These are phyloP conservation scores for Xerocomus brunneocitrinus DNA, from an alignment of 768 basidiomycete genomes.

Conservation along the genomic window DNA sequence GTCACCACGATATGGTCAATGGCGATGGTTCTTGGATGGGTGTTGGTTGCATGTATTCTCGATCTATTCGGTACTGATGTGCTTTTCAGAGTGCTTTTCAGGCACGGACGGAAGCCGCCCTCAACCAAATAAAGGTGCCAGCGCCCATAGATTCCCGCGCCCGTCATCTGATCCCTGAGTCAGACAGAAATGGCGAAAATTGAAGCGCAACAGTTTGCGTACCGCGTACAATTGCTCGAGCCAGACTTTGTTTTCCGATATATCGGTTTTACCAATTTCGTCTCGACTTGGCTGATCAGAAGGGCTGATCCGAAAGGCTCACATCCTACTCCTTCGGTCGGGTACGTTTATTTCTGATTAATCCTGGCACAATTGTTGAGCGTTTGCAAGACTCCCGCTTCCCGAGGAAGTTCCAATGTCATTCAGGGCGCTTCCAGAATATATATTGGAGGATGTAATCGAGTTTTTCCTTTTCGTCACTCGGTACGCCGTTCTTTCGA, in stretches of 20 bases:
- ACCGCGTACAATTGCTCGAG: slow-evolving; percentile 81
- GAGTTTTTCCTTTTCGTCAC: slow-evolving; percentile 84
- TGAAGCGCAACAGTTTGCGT: slow-evolving; percentile 71
- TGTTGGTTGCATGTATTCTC: slow-evolving; percentile 40
- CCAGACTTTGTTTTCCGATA: slow-evolving; percentile 77
- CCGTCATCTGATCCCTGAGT: slow-evolving; percentile 2
- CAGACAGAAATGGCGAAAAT: slow-evolving; percentile 69
- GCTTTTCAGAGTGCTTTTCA: slow-evolving; percentile 58
- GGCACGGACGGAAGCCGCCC: slow-evolving; percentile 70
- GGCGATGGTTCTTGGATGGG: slow-evolving; percentile 81
- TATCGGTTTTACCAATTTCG: slow-evolving; percentile 81
- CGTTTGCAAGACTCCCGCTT: slow-evolving; percentile 65
- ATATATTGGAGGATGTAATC: slow-evolving; percentile 88
- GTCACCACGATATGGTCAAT: slow-evolving; percentile 70
- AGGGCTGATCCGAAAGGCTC: slow-evolving; percentile 75
- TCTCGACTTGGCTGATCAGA: slow-evolving; percentile 91
- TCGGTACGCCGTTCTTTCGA: slow-evolving; percentile 45
- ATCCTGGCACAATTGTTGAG: slow-evolving; percentile 1
- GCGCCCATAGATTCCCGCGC: neutral
- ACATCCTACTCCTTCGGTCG: slow-evolving; percentile 65
- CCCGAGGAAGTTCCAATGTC: slow-evolving; percentile 78
- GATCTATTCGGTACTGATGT: neutral
- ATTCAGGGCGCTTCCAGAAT: slow-evolving; percentile 90
- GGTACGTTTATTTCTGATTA: slow-evolving; percentile 43
- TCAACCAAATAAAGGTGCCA: slow-evolving; percentile 72